A percentile compares a stretch with the other conserved stretches of the same genome.
These are phyloP conservation scores for Zopfia rhizophila DNA, from an alignment of 2,329 filamentous ascomycete species.

Conservation along the genomic window DNA sequence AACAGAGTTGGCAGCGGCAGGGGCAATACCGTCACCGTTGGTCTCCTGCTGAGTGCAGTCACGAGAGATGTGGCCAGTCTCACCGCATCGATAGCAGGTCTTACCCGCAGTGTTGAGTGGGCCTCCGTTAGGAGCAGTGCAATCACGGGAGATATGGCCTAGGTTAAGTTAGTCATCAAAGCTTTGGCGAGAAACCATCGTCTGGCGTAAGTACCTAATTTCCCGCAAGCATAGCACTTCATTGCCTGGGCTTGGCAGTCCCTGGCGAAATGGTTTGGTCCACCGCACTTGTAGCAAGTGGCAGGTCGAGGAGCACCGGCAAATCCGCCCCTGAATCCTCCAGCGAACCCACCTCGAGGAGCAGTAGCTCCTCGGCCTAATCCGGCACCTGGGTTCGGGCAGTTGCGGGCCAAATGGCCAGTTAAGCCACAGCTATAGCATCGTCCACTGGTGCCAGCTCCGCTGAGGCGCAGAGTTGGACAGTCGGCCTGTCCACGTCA, in stretches of 20 bases:
- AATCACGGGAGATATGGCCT: constrained; percentile 93
- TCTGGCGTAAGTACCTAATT: constrained; percentile 63
- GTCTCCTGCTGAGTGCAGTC: constrained; percentile 85
- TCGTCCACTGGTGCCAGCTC: constrained; percentile 79
- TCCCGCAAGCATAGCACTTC: constrained; percentile 98
- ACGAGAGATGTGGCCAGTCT: constrained; percentile 94
- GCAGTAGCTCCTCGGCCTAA: constrained; percentile 72
- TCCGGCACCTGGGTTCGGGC: constrained; percentile 77
- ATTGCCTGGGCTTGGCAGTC: constrained; percentile 98
- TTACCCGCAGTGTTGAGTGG: constrained; percentile 96
- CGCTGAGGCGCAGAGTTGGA: constrained; percentile 92
- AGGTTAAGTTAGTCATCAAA: constrained; percentile 13
- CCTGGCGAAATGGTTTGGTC: constrained; percentile 97
- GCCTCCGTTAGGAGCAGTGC: constrained; percentile 95
- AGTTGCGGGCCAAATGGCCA: constrained; percentile 91
- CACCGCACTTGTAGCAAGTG: constrained; percentile 76
- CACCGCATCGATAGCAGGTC: constrained; percentile 97
- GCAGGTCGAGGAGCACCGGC: constrained; percentile 72
- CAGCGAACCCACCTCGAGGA: constrained; percentile 76
- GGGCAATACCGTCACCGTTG: constrained; percentile 52
- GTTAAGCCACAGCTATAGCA: constrained; percentile 97
- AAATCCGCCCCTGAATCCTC: constrained; percentile 77
- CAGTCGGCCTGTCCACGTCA: constrained; percentile 99
- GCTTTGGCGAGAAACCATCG: background rate
- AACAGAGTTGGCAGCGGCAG: constrained; percentile 47